A percentile compares a stretch with the other conserved stretches of the same genome.
phyloP scores from a whole-genome alignment of 257 asterid genomes.

The Eucommia ulmoides region DNA sequence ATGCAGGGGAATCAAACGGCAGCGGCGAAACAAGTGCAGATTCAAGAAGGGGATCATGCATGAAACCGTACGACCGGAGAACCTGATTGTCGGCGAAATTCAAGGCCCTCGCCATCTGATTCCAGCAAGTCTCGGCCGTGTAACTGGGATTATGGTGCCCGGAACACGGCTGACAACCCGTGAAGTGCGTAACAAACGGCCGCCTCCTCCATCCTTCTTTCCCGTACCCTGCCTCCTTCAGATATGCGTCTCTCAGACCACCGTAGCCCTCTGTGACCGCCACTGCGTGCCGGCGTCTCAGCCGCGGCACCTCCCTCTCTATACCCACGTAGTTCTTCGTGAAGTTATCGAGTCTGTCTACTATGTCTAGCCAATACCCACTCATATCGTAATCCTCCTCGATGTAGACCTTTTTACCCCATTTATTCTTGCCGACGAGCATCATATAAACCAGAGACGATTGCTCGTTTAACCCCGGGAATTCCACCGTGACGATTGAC shows the following conservation, averaged over 20 bases:
- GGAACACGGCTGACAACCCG: constrained; percentile 88
- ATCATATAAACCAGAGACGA: constrained; percentile 57
- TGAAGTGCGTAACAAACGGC: constrained; percentile 78
- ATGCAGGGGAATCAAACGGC: constrained; percentile 28
- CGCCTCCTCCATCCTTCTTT: constrained; percentile 29
- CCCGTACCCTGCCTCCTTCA: constrained; percentile 16
- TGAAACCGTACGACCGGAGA: constrained; percentile 41
- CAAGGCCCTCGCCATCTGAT: constrained; percentile 59
- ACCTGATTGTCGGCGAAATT: constrained; percentile 75
- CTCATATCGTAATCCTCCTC: constrained; percentile 51
- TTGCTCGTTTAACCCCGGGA: constrained; percentile 60
- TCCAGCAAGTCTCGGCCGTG: constrained; percentile 37
- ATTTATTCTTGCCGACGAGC: constrained; percentile 32
- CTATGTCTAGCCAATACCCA: constrained; percentile 62
- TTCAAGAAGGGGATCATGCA: constrained; percentile 29
- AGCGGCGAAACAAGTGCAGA: constrained; percentile 20
- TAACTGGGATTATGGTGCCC: constrained; percentile 54
- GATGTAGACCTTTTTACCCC: constrained; percentile 57
- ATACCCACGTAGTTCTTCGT: constrained; percentile 20
- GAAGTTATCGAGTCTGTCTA: constrained; percentile 24
- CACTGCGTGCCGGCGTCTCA: constrained; percentile 68
- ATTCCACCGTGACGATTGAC: constrained; percentile 48
- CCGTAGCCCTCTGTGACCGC: constrained; percentile 31
- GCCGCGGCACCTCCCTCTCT: constrained; percentile 13
- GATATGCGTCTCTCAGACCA: constrained; percentile 15